Evolutionary conservation across 495 filamentous ascomycete genomes (phyloP), one percentile per base, ranked within the genome.

Genomic region (Hypoxylon subgilvum): DNA sequence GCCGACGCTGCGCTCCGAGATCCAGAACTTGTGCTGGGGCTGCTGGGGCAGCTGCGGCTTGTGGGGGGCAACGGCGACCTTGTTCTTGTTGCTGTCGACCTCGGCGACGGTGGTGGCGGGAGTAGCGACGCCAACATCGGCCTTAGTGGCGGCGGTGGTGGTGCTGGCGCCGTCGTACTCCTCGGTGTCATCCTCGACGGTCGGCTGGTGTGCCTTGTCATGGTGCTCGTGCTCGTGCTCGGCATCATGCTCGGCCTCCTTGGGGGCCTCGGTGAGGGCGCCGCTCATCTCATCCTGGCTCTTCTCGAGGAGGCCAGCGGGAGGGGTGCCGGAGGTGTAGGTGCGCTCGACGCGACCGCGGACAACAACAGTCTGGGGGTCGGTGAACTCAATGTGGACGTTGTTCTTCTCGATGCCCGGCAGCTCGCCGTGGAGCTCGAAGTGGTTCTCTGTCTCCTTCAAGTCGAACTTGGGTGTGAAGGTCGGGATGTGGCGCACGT

Each of bases 351-450:
- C 78, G 39, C 74, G 83, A 35, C 92, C 93, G 46, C 80, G 80
- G 69, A 96, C 82, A 41, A 84, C 78, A 3, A 97, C 75, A 10
- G 89, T 96, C 43, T 88, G 80, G 3, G 79, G 73, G 68, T 96
- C 92, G 42, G 82, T 84, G 79, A 96, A 96, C 71, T 96, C 90
- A 65, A 96, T 88, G 45, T 83, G 75, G 57, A 96, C 73, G 64
- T 95, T 79, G 52, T 87, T 82, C 67, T 90, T 88, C 41, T 89
- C 82, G 39, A 92, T 79, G 31, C 93, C 93, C 0, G 93, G 91
- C 0, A 96, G 82, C 72, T 96, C 93, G 63, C 91, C 92, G 64
- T 94, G 85, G 1, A 97, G 85, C 63, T 92, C 82, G 72, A 93
- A 97, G 61, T 68, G 69, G 10, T 84, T 67, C 34, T 81, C 76